phyloP scores from a whole-genome alignment of 495 filamentous ascomycete species.

The Hypoxylon crocopeplum region DNA sequence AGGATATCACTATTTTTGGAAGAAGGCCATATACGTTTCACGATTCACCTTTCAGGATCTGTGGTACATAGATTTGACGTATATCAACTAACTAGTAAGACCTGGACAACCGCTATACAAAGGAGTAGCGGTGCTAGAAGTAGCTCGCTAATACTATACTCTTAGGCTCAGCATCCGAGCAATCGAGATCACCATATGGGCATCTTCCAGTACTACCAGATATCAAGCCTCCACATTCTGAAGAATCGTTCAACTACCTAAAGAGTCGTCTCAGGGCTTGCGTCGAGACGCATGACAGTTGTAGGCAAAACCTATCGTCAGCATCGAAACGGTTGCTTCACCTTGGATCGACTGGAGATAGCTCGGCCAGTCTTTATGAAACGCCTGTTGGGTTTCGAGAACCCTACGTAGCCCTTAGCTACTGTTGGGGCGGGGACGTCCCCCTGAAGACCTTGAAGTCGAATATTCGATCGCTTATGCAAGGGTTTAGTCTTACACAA shows the following conservation, averaged over 20 bases:
- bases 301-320: slow-evolving; percentile 1
- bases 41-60: too few relatives aligned
- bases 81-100: slow-evolving; percentile 4
- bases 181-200: not conserved
- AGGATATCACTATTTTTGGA: too few relatives aligned
- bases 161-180: not conserved
- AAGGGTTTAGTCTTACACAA: slow-evolving; percentile 9
- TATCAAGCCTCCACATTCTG: slow-evolving; percentile 1
- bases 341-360: not conserved
- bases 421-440: slow-evolving; percentile 7
- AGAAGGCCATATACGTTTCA: too few relatives aligned
- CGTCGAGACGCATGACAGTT: not conserved
- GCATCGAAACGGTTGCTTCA: slow-evolving; percentile 3
- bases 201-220: slow-evolving; percentile 1
- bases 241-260: slow-evolving; percentile 7
- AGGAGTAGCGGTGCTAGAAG: not conserved
- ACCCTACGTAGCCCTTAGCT: slow-evolving; percentile 9
- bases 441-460: not conserved
- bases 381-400: slow-evolving; percentile 3
- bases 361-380: not conserved
- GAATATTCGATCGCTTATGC: slow-evolving; percentile 2
- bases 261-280: slow-evolving; percentile 5
- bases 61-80: not conserved
- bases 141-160: not conserved
- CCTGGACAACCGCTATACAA: not conserved